Evolutionary conservation across 1,284 basidiomycete species (phyloP), one percentile per base, ranked within the genome.

Genomic region (Leccinum ponderosum): DNA sequence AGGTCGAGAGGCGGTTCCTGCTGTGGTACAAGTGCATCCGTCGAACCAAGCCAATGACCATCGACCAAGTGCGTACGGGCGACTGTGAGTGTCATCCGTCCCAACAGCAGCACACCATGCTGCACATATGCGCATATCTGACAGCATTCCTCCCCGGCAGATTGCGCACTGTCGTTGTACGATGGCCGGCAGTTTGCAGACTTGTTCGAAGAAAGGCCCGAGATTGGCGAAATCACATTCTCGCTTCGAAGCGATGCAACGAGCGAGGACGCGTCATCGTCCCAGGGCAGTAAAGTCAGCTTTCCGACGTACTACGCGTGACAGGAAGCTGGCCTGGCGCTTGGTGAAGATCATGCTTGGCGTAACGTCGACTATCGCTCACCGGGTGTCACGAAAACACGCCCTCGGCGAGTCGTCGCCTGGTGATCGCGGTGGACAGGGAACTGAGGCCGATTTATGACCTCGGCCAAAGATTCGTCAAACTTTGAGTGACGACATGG

Each of bases 11-110:
- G 22, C 61, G 60, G 48, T 71, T 61, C 22, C 37, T 71, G 31
- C 17, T 69, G 0, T 11, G 63, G 44, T 73, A 71, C 60, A 68
- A 42, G 35, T 69, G 67, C 27, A 71, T 69, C 35, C 68, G 68
- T 59, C 69, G 69, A 42, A 71, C 68, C 52, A 60, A 59, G 6
- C 65, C 53, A 14, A 50, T 42, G 31, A 58, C 62, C 8, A 50
- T 69, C 7, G 63, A 64, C 22, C 61, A 71, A 68, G 31, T 69
- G 4, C 67, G 69, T 8, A 69, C 57, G 3, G 65, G 58, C 25
- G 8, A 64, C 20, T 37, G 70, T 69, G 58, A 61, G 68, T 59
- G 8, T 22, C 17, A 2, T 14, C 29, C 15, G 20, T 51, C n/a
- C 2, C 35, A n/a, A 2, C 12, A 7, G 5, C 12, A 7, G 8